phyloP scores from a whole-genome alignment of 148 eudicot species.

The Cornus kousa region DNA sequence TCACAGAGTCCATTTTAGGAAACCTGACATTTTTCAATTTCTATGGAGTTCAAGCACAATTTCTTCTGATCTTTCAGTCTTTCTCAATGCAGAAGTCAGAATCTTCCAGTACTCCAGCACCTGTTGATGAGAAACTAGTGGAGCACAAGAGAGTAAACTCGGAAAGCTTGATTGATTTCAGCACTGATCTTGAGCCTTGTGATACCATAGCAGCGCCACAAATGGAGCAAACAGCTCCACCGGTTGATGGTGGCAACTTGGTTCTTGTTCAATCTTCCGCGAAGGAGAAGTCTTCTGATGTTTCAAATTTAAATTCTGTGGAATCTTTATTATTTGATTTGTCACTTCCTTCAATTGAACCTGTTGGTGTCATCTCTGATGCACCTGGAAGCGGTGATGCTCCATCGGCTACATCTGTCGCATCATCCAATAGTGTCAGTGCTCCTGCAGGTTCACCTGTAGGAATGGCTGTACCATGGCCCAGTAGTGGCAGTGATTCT shows the following conservation, averaged over 20 bases:
- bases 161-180: conserved; percentile 47
- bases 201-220: conserved; percentile 18
- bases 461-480: background rate
- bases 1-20: background rate
- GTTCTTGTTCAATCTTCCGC: conserved; percentile 21
- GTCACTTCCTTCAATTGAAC: conserved; percentile 31
- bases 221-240: conserved; percentile 17
- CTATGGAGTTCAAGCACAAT: conserved; percentile 2
- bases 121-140: conserved; percentile 18
- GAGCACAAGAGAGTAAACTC: conserved; percentile 29
- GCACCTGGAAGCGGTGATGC: conserved; percentile 5
- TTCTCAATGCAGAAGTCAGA: conserved; percentile 33
- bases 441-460: conserved; percentile 21
- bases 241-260: conserved; percentile 22
- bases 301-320: conserved; percentile 43
- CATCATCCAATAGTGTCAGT: conserved; percentile 11
- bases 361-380: conserved; percentile 16
- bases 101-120: conserved; percentile 15
- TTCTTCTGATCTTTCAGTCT: background rate
- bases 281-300: conserved; percentile 17
- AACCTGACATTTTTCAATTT: background rate
- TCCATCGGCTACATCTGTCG: conserved; percentile 20
- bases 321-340: conserved; percentile 56
- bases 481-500: conserved; percentile 13
- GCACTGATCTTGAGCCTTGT: conserved; percentile 31